Percentiles rank a stretch among this genome's conserved stretches.
Conservation (phyloP, 2,329 filamentous ascomycete genomes). For the Fusarium beomiforme region DNA sequence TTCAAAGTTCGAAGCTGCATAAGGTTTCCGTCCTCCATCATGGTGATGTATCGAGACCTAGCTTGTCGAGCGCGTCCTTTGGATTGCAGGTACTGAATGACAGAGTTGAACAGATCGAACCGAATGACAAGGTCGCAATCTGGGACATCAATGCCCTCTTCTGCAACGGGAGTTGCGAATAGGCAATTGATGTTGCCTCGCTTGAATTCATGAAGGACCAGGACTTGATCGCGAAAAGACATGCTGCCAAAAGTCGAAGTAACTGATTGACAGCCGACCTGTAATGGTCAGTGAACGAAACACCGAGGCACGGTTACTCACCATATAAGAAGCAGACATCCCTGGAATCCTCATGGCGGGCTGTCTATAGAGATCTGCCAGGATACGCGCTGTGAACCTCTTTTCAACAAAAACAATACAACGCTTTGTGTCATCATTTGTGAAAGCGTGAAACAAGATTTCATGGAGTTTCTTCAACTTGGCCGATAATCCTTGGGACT, state of each 20-base stretch:
- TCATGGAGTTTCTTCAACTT: conserved; percentile 75
- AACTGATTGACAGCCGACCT: conserved; percentile 45
- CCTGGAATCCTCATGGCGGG: conserved; percentile 64
- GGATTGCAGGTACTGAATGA: conserved; percentile 96
- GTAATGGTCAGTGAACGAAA: background rate
- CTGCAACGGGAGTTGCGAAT: conserved; percentile 73
- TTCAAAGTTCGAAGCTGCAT: conserved; percentile 66
- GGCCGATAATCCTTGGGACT: conserved; percentile 65
- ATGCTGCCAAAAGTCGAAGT: conserved; percentile 66
- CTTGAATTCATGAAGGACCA: conserved; percentile 74
- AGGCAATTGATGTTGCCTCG: conserved; percentile 69
- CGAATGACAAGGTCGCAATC: conserved; percentile 75
- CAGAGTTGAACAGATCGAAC: conserved; percentile 88
- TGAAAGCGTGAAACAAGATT: conserved; percentile 72
- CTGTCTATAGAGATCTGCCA: conserved; percentile 74
- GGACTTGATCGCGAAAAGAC: conserved; percentile 78
- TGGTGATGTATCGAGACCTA: conserved; percentile 83
- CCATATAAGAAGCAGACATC: conserved; percentile 70
- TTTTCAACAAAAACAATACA: conserved; percentile 91
- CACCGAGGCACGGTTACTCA: conserved; percentile 48
- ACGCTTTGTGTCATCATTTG: conserved; percentile 57
- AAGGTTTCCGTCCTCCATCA: conserved; percentile 78
- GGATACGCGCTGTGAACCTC: conserved; percentile 78
- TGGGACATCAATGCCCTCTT: conserved; percentile 75
- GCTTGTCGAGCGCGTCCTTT: conserved; percentile 83